Base-by-base conservation (phyloP, 768 basidiomycete species). In the Lactarius vividus region DNA sequence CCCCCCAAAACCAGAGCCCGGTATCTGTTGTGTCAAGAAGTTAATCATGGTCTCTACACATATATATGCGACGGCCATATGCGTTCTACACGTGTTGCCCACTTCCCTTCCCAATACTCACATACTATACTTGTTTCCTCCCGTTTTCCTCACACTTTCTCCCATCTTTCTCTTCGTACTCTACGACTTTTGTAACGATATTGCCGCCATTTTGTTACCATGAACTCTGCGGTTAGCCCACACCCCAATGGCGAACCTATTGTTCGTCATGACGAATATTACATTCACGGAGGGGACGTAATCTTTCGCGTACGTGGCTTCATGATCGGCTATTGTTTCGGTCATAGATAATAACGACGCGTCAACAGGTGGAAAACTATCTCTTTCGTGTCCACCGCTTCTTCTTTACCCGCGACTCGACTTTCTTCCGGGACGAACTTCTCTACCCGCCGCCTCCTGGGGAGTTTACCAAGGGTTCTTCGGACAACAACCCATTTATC, bases 211-310 rank as follows among this genome's bases (percentile, higher is more conserved):
- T 52, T 37, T 26, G 33, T 59, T 62, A 70, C 37, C 54, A 70
- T 70, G 69, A 63, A 20, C 53, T 65, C 70, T 28, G 68, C 68
- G 11, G 57, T 66, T 23, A 60, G 61, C 52, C 61, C 60, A 28
- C 59, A 56, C 18, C 64, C 68, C 28, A 4, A 42, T 9, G 56
- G 37, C 16, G 74, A 75, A 60, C 73, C 74, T 1, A 67, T 77
- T 42, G 69, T 64, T 39, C 65, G 67, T 23, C 73, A 78, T 46
- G 67, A 72, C 0, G 72, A 79, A 0, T 89, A 84, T 65, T 88
- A 85, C 60, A 72, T 89, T 13, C 73, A 76, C 0, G 82, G 81
- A 0, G 88, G 82, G 0, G 86, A 87, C 69, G 68, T 87, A 28
- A 70, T 76, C 61, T 74, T 76, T 67, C 73, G 74, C 9, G 74